These are phyloP conservation scores for Myxozyma neotropica DNA, from an alignment of 805 yeast genomes.

Conservation along the genomic window DNA sequence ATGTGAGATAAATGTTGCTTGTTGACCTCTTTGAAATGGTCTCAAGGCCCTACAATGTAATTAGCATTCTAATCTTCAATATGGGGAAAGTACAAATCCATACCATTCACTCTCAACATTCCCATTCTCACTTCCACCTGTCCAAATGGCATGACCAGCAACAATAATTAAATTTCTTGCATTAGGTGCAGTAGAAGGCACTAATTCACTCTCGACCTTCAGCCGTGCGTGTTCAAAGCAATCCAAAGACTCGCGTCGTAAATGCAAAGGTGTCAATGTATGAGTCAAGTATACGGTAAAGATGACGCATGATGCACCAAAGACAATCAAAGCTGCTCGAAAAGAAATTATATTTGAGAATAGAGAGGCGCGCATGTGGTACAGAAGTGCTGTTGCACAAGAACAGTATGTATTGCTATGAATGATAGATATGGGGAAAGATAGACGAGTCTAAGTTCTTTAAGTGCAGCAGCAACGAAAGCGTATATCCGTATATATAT, in stretches of 20 bases:
- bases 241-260: slow-evolving; percentile 5
- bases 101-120: slow-evolving; percentile 59
- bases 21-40: slow-evolving; percentile 70
- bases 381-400: neutral
- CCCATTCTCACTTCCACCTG: slow-evolving; percentile 46
- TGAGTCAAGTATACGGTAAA: neutral
- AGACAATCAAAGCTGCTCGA: neutral
- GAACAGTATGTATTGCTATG: too few relatives aligned
- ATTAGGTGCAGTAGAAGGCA: slow-evolving; percentile 10
- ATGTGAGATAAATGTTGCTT: slow-evolving; percentile 65
- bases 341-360: neutral
- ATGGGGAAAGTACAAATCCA: neutral
- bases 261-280: neutral
- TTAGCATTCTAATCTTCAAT: neutral
- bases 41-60: slow-evolving; percentile 47
- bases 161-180: slow-evolving; percentile 49
- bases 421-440: too few relatives aligned
- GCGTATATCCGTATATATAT: too few relatives aligned
- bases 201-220: neutral
- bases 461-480: too few relatives aligned
- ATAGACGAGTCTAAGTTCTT: too few relatives aligned
- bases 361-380: neutral
- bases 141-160: slow-evolving; percentile 71
- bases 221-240: slow-evolving; percentile 3
- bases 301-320: neutral